Evolutionary conservation across 345 rosid species (phyloP), one percentile per base, ranked within the genome.

Genomic region (Raphanus sativus): DNA sequence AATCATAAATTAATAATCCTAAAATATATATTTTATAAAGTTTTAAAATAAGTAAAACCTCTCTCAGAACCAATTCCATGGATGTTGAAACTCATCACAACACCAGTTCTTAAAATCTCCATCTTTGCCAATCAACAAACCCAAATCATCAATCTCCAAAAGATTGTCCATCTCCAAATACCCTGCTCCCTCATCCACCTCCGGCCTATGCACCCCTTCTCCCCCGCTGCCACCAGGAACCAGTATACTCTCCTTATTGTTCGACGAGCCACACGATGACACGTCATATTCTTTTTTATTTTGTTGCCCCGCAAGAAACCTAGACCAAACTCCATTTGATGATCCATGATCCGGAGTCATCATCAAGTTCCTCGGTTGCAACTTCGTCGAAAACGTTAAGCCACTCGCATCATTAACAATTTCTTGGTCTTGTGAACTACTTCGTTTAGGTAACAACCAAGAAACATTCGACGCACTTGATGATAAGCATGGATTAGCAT

Each of bases 71-170:
- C 79, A 75, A 64, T 67, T 77, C 88, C 85, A 83, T 68, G 88
- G 86, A 72, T 69, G 70, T 67, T 77, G 85, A 38, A 72, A 78
- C 63, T 84, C 83, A 33, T 80, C 82, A 29, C 74, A 73, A 74
- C 77, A 54, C 83, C 76, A 80, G 59, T 75, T 80, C 79, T 65
- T 83, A 67, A 80, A 79, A 48, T 83, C 83, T 38, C 80, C 83
- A 64, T 80, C 79, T 70, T 75, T 73, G 33, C 79, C 80, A 62
- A 83, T 66, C 62, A 80, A 66, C 67, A 80, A 73, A 34, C 83
- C 81, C 68, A 69, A 65, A 62, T 83, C 86, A 66, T 65, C 80
- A 65, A 80, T 69, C 52, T 83, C 76, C 79, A 83, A 73, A 69
- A 69, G 75, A 61, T 80, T 71, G 48, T 80, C 77, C 75, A 77